phyloP scores from a whole-genome alignment of 352 stramenopile species.

The Pythium coloratum region DNA sequence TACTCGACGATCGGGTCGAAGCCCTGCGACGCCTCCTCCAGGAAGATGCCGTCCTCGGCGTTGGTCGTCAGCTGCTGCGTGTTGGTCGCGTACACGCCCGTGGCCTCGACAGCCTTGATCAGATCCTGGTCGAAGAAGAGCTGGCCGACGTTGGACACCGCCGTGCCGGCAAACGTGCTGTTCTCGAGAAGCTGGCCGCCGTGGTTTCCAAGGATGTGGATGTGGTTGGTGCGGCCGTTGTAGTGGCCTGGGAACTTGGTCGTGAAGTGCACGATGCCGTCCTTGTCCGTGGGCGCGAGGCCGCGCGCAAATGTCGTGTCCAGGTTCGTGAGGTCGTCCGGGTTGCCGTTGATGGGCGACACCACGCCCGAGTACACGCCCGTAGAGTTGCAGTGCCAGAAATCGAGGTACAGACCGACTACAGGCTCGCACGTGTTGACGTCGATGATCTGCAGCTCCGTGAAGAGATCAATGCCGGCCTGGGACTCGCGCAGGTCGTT shows the following conservation, averaged over 20 bases:
- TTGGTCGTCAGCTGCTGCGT: slow-evolving; percentile 31
- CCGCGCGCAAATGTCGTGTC: slow-evolving; percentile 12
- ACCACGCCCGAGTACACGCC: slow-evolving; percentile 22
- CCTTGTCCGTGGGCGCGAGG: slow-evolving; percentile 11
- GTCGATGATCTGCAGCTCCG: slow-evolving; percentile 21
- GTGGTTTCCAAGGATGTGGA: slow-evolving; percentile 22
- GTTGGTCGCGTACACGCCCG: slow-evolving; percentile 26
- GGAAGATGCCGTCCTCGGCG: slow-evolving; percentile 28
- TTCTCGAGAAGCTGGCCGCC: slow-evolving; percentile 12
- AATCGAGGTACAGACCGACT: slow-evolving; percentile 12
- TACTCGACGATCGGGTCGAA: slow-evolving; percentile 40
- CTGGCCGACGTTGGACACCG: slow-evolving; percentile 15
- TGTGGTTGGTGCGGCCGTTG: slow-evolving; percentile 10
- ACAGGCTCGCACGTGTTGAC: slow-evolving; percentile 22
- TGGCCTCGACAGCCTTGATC: slow-evolving; percentile 7
- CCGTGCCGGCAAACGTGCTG: slow-evolving; percentile 14
- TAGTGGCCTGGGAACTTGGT: slow-evolving; percentile 22
- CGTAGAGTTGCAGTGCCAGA: slow-evolving; percentile 23
- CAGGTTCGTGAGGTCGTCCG: slow-evolving; percentile 6
- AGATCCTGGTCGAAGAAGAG: slow-evolving; percentile 17
- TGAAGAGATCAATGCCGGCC: slow-evolving; percentile 15
- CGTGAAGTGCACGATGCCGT: slow-evolving; percentile 16
- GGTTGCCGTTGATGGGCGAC: slow-evolving; percentile 10
- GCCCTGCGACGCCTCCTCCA: slow-evolving; percentile 29
- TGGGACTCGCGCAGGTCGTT: slow-evolving; percentile 21